phyloP scores from a whole-genome alignment of 306 rosid species.

The apple (Malus domestica) region ASM211411v1 NC_041805.1:7242501-7243000 shows the following conservation, averaged over 20 bases:
- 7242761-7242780: neutral
- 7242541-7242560: neutral
- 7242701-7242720: neutral
- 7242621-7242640: neutral
- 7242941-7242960: neutral
- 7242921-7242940: neutral
- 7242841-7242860: neutral
- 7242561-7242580: neutral
- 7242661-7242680: neutral
- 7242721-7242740: conserved; percentile 15
- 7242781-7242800: neutral
- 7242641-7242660: too few relatives aligned
- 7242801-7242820: conserved; percentile 8
- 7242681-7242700: neutral
- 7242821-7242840: neutral
- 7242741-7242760: neutral
- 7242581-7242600: neutral
- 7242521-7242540: neutral
- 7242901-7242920: neutral
- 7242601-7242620: neutral
- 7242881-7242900: neutral
- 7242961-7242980: too few relatives aligned
- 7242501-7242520: neutral
- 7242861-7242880: neutral
- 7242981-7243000: too few relatives aligned